These are phyloP conservation scores for Limnanthes douglasii DNA, from an alignment of 345 rosid species.

Conservation along the genomic window DNA sequence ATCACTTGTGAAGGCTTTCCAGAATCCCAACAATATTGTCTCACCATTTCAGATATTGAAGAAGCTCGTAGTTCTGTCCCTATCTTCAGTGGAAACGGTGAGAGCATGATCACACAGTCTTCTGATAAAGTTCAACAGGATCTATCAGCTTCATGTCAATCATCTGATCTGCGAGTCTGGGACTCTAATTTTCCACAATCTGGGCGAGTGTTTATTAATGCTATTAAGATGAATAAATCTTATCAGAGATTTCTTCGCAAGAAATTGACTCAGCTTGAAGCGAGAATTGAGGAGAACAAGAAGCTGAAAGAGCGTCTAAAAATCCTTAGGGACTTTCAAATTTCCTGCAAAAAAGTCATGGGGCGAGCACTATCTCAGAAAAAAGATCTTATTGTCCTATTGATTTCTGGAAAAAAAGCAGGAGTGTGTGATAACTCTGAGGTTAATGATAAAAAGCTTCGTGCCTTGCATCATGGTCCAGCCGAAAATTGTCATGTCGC, in stretches of 20 bases:
- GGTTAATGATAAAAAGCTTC: conserved; percentile 42
- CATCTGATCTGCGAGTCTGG: conserved; percentile 14
- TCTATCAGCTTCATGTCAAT: conserved; percentile 15
- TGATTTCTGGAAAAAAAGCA: conserved; percentile 36
- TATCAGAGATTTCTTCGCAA: conserved; percentile 56
- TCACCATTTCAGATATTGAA: conserved; percentile 1
- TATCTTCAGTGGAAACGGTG: too few species aligned
- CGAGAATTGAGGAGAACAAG: conserved; percentile 75
- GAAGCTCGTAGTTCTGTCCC: conserved; percentile 6
- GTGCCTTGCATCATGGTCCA: conserved; percentile 44
- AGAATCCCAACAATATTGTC: conserved; percentile 8
- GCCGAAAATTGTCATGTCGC: conserved; percentile 54
- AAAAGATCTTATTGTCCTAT: conserved; percentile 61
- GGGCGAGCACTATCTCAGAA: conserved; percentile 48
- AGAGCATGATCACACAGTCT: conserved; percentile 15
- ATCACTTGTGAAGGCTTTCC: conserved; percentile 15
- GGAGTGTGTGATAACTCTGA: conserved; percentile 24
- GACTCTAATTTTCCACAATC: conserved; percentile 51
- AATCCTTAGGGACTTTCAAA: conserved; percentile 57
- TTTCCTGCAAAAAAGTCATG: conserved; percentile 46
- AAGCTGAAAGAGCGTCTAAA: conserved; percentile 55
- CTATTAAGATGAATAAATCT: conserved; percentile 70
- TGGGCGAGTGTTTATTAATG: conserved; percentile 50
- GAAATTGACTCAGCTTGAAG: conserved; percentile 57
- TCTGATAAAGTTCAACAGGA: conserved; percentile 11